phyloP scores from a whole-genome alignment of 1,139 yeast species.

The Protomyces inouyei region DNA sequence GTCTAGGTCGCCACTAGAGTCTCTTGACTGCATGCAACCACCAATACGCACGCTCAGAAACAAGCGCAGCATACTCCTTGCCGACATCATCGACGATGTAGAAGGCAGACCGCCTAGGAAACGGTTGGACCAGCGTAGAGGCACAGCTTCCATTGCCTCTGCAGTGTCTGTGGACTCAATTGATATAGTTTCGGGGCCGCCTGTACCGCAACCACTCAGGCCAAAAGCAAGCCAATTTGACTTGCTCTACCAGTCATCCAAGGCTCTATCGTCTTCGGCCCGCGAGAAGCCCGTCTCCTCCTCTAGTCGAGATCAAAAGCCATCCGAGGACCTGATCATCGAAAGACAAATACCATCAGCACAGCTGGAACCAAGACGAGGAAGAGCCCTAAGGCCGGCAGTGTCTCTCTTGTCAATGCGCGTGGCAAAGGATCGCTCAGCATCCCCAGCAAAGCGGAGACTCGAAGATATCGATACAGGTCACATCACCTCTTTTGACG shows the following conservation, averaged over 20 bases:
- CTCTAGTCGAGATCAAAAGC: not conserved
- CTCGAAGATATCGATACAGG: constrained; percentile 12
- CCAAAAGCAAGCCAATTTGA: constrained; percentile 3
- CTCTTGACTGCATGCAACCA: not conserved
- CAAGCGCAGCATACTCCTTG: constrained; percentile 17
- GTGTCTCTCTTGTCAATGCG: not conserved
- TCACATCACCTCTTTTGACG: constrained; percentile 14
- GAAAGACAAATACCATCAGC: not conserved
- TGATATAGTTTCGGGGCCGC: not conserved
- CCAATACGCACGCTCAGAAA: not conserved
- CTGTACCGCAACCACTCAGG: not conserved
- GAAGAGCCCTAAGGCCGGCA: not conserved
- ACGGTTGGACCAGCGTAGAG: not conserved
- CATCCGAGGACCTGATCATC: not conserved
- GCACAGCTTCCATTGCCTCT: not conserved
- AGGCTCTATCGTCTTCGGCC: not conserved
- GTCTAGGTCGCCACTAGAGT: not conserved
- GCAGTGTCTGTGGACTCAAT: not conserved
- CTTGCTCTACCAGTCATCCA: constrained; percentile 1
- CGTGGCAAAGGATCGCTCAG: not conserved
- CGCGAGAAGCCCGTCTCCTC: too few relatives aligned
- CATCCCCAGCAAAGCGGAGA: constrained; percentile 1
- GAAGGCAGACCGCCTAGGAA: constrained; percentile 14
- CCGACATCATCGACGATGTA: constrained; percentile 12
- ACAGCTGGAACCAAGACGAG: not conserved